phyloP scores from a whole-genome alignment of 78 protist genomes.

The Bigelowiella natans region DNA sequence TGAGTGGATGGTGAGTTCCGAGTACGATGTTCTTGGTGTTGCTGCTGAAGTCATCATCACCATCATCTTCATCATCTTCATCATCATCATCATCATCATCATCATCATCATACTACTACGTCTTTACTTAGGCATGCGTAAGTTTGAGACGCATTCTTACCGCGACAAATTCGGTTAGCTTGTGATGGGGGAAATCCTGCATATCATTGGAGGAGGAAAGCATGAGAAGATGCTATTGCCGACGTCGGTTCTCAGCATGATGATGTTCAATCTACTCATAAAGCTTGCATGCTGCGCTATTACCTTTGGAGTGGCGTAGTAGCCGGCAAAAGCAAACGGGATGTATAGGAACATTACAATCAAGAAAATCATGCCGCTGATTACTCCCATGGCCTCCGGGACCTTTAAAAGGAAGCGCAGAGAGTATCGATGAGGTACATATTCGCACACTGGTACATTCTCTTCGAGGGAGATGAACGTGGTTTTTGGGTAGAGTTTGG shows the following conservation, averaged over 20 bases:
- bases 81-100: background rate
- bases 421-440: too few species aligned
- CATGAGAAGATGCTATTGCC: background rate
- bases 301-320: background rate
- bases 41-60: background rate
- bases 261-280: too few species aligned
- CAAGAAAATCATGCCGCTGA: constrained; percentile 56
- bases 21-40: background rate
- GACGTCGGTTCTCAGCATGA: background rate
- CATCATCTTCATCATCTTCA: background rate
- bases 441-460: too few species aligned
- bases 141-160: background rate
- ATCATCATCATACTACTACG: background rate
- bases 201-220: background rate
- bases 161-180: background rate
- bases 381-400: constrained; percentile 75
- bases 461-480: too few species aligned
- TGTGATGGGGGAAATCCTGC: background rate
- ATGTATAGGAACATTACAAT: constrained; percentile 51
- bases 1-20: too few species aligned
- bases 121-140: background rate
- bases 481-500: too few species aligned
- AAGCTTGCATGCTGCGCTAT: too few species aligned
- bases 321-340: background rate
- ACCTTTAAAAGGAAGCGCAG: too few species aligned